Conservation (phyloP, 1,284 basidiomycete genomes). For the Rhodotorula sp. region DNA sequence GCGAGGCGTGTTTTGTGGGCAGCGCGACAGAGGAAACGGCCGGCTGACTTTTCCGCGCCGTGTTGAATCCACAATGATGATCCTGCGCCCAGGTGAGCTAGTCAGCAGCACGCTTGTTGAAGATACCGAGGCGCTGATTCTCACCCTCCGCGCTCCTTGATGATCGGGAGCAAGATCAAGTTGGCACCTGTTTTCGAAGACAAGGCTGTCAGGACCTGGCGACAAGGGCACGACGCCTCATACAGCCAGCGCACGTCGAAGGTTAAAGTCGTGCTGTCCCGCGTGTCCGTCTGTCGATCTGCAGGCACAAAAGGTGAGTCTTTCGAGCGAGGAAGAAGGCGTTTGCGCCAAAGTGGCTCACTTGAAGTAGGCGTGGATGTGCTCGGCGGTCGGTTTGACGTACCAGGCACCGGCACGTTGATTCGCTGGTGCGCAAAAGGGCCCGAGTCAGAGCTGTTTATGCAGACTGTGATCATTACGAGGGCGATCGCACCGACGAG, state of each 20-base stretch:
- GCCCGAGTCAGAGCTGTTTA: slow-evolving; percentile 5
- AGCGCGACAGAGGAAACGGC: neutral
- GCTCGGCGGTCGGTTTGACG: slow-evolving; percentile 59
- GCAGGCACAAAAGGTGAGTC: neutral
- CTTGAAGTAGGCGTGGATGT: slow-evolving; percentile 80
- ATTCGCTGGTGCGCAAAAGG: slow-evolving; percentile 61
- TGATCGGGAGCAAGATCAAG: slow-evolving; percentile 68
- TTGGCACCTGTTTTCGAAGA: slow-evolving; percentile 62
- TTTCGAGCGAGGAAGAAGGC: too few species aligned
- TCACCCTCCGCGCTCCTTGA: slow-evolving; percentile 62
- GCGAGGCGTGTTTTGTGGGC: neutral
- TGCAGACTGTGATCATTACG: neutral
- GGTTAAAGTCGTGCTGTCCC: slow-evolving; percentile 79
- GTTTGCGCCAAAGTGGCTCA: slow-evolving; percentile 46
- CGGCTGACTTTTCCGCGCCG: slow-evolving; percentile 70
- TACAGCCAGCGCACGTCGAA: slow-evolving; percentile 54
- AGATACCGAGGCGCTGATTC: slow-evolving; percentile 38
- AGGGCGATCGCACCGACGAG: slow-evolving; percentile 59
- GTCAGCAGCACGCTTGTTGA: neutral
- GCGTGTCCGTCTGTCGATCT: slow-evolving; percentile 83
- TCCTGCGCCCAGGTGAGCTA: slow-evolving; percentile 52
- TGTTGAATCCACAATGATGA: slow-evolving; percentile 89
- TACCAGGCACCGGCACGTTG: slow-evolving; percentile 95
- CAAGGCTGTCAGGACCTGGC: slow-evolving; percentile 11
- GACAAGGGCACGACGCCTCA: neutral